Evolutionary conservation across 202 grass and related monocot genomes (phyloP).

Genomic region (Elaeis oleifera): DNA sequence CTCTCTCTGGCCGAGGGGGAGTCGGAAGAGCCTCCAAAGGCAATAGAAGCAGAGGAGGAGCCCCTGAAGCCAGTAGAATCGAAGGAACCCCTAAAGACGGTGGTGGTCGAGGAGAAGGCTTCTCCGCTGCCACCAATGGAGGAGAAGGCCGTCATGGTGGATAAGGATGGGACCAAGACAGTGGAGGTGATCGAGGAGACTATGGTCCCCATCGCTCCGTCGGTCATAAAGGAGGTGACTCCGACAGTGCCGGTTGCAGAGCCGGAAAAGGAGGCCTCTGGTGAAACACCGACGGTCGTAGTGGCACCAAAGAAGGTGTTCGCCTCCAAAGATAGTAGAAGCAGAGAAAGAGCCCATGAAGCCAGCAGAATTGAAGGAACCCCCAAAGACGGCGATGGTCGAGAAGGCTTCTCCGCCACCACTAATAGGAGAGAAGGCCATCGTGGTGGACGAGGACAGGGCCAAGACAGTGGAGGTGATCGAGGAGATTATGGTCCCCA

Average conservation of each 20-base stretch:
- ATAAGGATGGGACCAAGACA: conserved; percentile 7
- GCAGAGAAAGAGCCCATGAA: too few relatives aligned
- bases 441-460: too few relatives aligned
- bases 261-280: background rate
- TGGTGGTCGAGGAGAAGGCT: conserved; percentile 15
- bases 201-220: background rate
- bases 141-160: conserved; percentile 1
- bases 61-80: conserved; percentile 18
- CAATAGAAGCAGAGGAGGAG: too few relatives aligned
- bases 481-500: too few relatives aligned
- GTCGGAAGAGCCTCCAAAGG: background rate
- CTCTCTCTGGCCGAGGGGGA: too few relatives aligned
- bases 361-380: too few relatives aligned
- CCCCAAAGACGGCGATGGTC: too few relatives aligned
- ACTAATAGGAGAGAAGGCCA: too few relatives aligned
- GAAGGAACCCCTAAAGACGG: conserved; percentile 18
- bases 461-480: too few relatives aligned
- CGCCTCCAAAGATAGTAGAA: too few relatives aligned
- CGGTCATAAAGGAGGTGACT: background rate
- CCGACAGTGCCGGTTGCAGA: background rate
- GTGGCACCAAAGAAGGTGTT: too few relatives aligned
- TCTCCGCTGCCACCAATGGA: background rate
- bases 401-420: too few relatives aligned
- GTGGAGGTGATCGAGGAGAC: background rate
- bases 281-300: background rate